Base-by-base conservation (phyloP, 2,329 filamentous ascomycete species). In the Exserohilum rostratum region DNA sequence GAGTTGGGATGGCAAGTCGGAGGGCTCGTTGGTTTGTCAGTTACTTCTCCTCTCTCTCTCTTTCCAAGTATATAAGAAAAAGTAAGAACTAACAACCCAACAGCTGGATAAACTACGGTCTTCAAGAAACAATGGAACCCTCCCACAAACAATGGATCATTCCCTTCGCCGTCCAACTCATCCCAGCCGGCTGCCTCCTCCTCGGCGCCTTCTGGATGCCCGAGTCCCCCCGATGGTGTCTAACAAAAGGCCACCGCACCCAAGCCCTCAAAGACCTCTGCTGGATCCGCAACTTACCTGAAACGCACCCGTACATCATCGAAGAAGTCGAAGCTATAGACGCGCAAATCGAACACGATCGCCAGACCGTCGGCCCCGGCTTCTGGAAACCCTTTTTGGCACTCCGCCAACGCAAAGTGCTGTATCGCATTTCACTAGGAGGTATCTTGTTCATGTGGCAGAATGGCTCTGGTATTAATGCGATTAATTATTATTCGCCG, bases 361-460 rank as follows among this genome's bases (percentile, higher is more conserved):
- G 82, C 40, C 70, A 78, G 2, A 83, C 84, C 22, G 83, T 91
- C 44, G 89, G 89, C 9, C 76, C 84, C 17, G 89, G 89, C 2
- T 91, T 93, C 79, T 90, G 87, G 85, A 87, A 88, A 46, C 72
- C 69, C 13, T 72, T 67, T 47, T 58, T 48, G 27, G 68, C 64
- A 34, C 60, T 70, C 27, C 63, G 67, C 50, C 59, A 71, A 60
- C 79, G 76, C 55, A 82, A 82, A 67, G 83, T 90, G 12, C 84
- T 85, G 62, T 90, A 86, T 80, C 85, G 90, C 37, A 86, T 93
- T 76, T 84, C 90, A 71, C 80, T 93, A 6, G 90, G 90, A 35
- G 83, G 84, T 53, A 83, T 90, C 66, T 81, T 93, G n/a, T 93
- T 93, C 79, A 78, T 93, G 47, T 91, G 87, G 81, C 90, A 93